Conservation (phyloP, 805 yeast species). For the Spathaspora arborariae region DNA sequence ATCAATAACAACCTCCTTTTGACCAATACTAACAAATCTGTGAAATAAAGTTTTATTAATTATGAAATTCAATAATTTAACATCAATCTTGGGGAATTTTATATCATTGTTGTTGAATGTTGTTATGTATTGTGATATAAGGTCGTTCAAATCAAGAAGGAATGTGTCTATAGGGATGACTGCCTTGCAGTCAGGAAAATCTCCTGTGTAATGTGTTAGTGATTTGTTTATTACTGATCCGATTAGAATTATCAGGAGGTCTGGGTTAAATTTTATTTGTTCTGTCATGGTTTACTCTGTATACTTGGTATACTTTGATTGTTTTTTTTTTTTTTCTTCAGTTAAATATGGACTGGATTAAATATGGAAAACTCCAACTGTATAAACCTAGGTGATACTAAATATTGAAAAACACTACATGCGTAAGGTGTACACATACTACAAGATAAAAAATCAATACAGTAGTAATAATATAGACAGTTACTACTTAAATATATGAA, state of each 20-base stretch:
- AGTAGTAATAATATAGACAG: background rate
- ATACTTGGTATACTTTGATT: background rate
- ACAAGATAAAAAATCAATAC: background rate
- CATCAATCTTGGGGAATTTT: conserved; percentile 8
- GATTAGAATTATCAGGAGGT: conserved; percentile 11
- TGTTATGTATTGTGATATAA: conserved; percentile 7
- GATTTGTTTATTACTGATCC: conserved; percentile 14
- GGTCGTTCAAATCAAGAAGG: conserved; percentile 8
- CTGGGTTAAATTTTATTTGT: conserved; percentile 9
- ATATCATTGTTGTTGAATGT: conserved; percentile 10
- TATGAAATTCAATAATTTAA: conserved; percentile 7
- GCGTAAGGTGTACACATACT: no score
- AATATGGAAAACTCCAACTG: no score
- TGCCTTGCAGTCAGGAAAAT: conserved; percentile 6
- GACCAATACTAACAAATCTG: conserved; percentile 18
- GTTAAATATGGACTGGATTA: background rate
- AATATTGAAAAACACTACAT: no score
- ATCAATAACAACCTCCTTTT: conserved; percentile 15
- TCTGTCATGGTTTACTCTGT: conserved; percentile 4
- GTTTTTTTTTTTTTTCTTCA: background rate
- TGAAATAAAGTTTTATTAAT: conserved; percentile 9
- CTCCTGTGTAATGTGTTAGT: conserved; percentile 5
- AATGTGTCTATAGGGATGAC: conserved; percentile 9
- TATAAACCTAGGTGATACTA: no score
- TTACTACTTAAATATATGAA: background rate